Base-by-base conservation (phyloP, 257 asterid genomes). In the Cynanchum wilfordii region DNA sequence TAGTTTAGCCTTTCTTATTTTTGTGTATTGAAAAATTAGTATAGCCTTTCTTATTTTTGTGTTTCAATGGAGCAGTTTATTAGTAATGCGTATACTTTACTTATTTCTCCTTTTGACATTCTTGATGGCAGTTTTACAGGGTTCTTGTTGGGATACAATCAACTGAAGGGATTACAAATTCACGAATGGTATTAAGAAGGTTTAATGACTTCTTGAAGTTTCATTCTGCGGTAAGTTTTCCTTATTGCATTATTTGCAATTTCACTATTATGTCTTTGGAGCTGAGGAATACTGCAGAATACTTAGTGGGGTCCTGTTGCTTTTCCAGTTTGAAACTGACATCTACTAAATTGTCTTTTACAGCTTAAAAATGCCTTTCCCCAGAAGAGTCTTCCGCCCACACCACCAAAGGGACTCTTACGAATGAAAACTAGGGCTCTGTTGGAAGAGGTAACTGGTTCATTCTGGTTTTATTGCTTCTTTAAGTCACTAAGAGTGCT, bases 131-230 rank as follows among this genome's bases (percentile, higher is more conserved):
- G 99, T 95, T 89, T 85, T 95, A 92, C 91, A 92, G 99, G 96
- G 93, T 94, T 79, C 86, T 87, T 78, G 90, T 94, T 40, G 97
- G 97, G 73, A 16, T 91, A 75, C 99, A 94, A 81, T 94, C 99
- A 77, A 96, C 97, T 20, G 93, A 84, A 78, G 97, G 97, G 70
- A 75, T 84, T 85, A 91, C 99, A 45, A 85, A 88, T 56, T 82
- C 95, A 67, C 93, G 97, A 80, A 82, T 87, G 40, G 88, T 94
- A 76, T 74, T 94, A 81, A 88, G 99, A 78, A 89, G 99, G 84
- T 94, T 94, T 76, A 94, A 94, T 75, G 97, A 94, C 79, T 94
- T 94, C 85, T 84, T 95, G 87, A 95, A 92, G 83, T 78, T 94
- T 82, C 86, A 84, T 66, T 89, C 95, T 80, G 93, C 97, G 68